Conservation (phyloP, 768 basidiomycete species). For the Candolleomyces aberdarensis region DNA sequence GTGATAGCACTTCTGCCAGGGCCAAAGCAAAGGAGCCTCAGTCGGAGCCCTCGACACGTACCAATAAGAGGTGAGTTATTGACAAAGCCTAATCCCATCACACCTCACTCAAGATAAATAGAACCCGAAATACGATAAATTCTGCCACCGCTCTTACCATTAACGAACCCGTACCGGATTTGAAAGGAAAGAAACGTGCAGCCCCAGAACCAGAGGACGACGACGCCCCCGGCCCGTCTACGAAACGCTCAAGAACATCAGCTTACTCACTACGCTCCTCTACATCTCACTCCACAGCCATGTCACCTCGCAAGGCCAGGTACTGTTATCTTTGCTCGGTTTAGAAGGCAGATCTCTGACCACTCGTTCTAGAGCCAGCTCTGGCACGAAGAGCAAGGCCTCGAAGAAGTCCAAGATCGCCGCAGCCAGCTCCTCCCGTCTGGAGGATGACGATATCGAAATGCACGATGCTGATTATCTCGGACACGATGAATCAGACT, state of each 20-base stretch:
- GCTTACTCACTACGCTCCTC: constrained; percentile 69
- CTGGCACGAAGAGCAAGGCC: constrained; percentile 60
- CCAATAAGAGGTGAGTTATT: constrained; percentile 59
- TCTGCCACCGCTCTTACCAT: constrained; percentile 52
- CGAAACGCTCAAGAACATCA: constrained; percentile 61
- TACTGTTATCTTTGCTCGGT: constrained; percentile 22
- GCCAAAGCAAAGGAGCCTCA: constrained; percentile 60
- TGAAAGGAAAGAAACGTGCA: constrained; percentile 93
- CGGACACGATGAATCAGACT: constrained; percentile 42
- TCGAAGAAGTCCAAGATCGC: constrained; percentile 57
- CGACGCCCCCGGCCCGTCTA: constrained; percentile 45
- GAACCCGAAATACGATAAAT: constrained; percentile 51
- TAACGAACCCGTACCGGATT: constrained; percentile 72
- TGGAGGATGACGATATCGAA: constrained; percentile 70
- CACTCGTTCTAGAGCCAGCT: constrained; percentile 10
- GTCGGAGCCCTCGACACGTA: constrained; percentile 43
- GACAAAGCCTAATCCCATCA: constrained; percentile 25
- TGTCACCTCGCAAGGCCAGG: constrained; percentile 76
- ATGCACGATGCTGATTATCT: constrained; percentile 69
- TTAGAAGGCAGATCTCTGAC: neutral
- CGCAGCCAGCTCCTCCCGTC: constrained; percentile 59
- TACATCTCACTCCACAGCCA: constrained; percentile 44
- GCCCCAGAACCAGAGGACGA: constrained; percentile 78
- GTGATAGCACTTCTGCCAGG: constrained; percentile 50
- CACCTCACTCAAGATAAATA: constrained; percentile 24